Percentiles rank a stretch among this genome's conserved stretches.
Conservation (phyloP, 75 land plant species). For the Selaginella moellendorffii region DNA sequence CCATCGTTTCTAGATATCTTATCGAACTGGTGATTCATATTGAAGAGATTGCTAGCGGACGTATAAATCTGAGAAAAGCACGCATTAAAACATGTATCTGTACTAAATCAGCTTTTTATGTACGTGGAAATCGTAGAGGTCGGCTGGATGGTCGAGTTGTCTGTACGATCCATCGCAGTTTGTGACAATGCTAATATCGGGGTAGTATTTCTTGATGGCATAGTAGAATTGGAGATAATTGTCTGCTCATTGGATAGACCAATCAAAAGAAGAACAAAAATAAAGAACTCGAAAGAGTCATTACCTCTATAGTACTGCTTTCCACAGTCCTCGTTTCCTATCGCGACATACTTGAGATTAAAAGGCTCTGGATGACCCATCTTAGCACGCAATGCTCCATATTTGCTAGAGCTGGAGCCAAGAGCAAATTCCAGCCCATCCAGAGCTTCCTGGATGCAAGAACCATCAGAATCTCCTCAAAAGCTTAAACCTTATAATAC, state of each 20-base stretch:
- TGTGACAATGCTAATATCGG: constrained; percentile 72
- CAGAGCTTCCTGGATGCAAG: constrained; percentile 75
- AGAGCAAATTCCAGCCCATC: constrained; percentile 93
- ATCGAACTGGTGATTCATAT: constrained; percentile 58
- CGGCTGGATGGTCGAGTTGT: constrained; percentile 80
- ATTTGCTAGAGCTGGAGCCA: constrained; percentile 43
- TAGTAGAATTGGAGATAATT: constrained; percentile 71
- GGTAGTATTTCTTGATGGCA: constrained; percentile 63
- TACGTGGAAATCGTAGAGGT: constrained; percentile 91
- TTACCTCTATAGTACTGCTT: constrained; percentile 54
- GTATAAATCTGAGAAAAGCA: constrained; percentile 38
- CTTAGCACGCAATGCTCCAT: constrained; percentile 74
- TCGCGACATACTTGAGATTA: constrained; percentile 50
- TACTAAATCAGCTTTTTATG: neutral
- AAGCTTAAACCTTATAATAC: neutral
- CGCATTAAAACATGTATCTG: neutral
- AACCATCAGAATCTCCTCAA: too few relatives aligned
- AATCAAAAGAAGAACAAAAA: neutral
- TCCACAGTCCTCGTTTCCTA: constrained; percentile 92
- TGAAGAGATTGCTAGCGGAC: constrained; percentile 43
- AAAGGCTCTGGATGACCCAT: constrained; percentile 97
- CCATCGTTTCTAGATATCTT: constrained; percentile 39
- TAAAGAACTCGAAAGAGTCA: neutral
- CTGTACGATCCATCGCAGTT: constrained; percentile 77
- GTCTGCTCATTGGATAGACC: too few relatives aligned